These are phyloP conservation scores for Akanthomyces lecanii DNA, from an alignment of 2,329 filamentous ascomycete genomes.

Conservation along the genomic window DNA sequence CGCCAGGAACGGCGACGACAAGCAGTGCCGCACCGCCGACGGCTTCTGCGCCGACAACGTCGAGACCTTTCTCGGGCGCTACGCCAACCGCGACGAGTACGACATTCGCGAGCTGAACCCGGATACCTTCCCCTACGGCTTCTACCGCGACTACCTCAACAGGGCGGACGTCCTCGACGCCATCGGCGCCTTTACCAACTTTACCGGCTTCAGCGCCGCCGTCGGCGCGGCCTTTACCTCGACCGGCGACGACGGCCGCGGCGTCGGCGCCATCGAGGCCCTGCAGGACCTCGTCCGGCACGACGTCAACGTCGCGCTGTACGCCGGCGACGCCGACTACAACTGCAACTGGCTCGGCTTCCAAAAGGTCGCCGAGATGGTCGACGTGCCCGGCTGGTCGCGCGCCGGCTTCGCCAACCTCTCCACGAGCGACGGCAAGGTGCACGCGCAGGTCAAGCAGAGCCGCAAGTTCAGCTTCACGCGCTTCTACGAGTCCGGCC, in stretches of 20 bases:
- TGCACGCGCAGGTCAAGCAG: conserved; percentile 52
- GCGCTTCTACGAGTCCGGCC: conserved; percentile 61
- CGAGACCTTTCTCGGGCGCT: conserved; percentile 47
- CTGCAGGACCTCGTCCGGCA: conserved; percentile 52
- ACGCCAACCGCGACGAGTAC: conserved; percentile 53
- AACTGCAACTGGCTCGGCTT: conserved; percentile 62
- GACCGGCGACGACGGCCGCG: background rate
- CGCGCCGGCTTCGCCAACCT: conserved; percentile 67
- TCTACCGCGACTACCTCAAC: conserved; percentile 57
- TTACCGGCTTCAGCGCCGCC: background rate
- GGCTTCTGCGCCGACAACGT: background rate
- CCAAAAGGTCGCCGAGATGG: conserved; percentile 59
- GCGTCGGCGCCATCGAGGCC: conserved; percentile 33
- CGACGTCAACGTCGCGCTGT: conserved; percentile 61
- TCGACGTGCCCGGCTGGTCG: conserved; percentile 41
- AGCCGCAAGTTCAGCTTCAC: conserved; percentile 68
- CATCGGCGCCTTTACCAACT: conserved; percentile 38
- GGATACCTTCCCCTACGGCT: conserved; percentile 54
- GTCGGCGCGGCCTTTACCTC: background rate
- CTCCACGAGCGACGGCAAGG: conserved; percentile 56
- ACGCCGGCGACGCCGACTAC: conserved; percentile 59
- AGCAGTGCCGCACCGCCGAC: background rate
- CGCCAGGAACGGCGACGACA: background rate
- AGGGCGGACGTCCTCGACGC: conserved; percentile 48
- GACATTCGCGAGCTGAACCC: conserved; percentile 53